A percentile compares a stretch with the other conserved stretches of the same genome.
These are phyloP conservation scores for Candida sanyaensis DNA, from an alignment of 1,139 yeast species.

Conservation along the genomic window DNA sequence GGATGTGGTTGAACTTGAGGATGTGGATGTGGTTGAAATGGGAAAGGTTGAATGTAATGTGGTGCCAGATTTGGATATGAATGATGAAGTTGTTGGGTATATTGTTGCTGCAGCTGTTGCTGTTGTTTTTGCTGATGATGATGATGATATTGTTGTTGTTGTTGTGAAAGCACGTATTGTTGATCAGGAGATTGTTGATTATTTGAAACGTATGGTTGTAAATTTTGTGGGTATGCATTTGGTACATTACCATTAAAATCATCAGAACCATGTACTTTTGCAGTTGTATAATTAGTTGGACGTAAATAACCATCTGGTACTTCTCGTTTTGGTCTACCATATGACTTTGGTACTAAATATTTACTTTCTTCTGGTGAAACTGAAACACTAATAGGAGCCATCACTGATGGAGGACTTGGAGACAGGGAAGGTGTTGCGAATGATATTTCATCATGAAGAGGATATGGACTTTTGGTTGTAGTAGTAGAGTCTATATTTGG, in stretches of 20 bases:
- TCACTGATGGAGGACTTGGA: not conserved
- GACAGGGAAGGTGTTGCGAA: not conserved
- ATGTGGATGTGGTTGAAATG: not conserved
- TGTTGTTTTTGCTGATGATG: not conserved
- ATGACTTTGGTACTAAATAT: constrained; percentile 1
- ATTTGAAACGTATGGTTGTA: not conserved
- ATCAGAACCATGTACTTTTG: not conserved
- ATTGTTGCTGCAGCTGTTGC: not conserved
- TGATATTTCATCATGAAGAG: not conserved
- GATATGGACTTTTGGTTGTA: constrained; percentile 3
- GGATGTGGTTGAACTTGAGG: not conserved
- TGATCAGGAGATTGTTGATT: not conserved
- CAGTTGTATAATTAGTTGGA: constrained; percentile 4
- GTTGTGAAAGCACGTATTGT: not conserved
- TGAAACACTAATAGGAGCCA: not conserved
- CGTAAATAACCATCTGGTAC: constrained; percentile 9
- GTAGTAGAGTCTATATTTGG: not conserved
- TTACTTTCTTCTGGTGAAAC: not conserved
- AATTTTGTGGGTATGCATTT: not conserved
- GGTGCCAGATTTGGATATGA: constrained; percentile 1
- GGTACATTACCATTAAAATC: constrained; percentile 2
- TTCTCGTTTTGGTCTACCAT: constrained; percentile 5
- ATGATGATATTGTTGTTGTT: not conserved
- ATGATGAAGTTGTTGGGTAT: not conserved
- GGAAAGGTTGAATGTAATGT: constrained; percentile 1